Evolutionary conservation across 106 monocot species (phyloP).

Genomic region (Dioscorea dumetorum): DNA sequence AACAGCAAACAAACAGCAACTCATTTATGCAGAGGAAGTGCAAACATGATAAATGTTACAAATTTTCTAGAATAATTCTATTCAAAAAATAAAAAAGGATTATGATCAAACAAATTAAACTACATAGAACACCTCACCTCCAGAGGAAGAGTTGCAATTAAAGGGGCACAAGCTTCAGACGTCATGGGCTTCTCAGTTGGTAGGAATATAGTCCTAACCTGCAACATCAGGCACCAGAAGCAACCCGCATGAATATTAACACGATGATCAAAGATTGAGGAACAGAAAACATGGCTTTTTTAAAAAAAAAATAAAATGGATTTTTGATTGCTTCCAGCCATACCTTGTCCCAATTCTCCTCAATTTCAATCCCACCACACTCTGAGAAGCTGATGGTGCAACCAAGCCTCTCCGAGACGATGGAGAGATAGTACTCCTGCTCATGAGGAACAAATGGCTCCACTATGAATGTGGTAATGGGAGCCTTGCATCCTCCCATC

Average conservation of each 20-base stretch:
- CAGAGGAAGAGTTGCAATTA: conserved; percentile 94
- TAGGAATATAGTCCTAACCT: conserved; percentile 85
- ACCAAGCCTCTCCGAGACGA: conserved; percentile 91
- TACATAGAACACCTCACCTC: conserved; percentile 40
- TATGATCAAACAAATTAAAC: no score
- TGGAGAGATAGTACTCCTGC: conserved; percentile 82
- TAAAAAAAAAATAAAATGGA: no score
- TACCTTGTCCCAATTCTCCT: conserved; percentile 98
- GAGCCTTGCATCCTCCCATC: conserved; percentile 99
- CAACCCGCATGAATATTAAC: not conserved
- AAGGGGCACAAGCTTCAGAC: conserved; percentile 66
- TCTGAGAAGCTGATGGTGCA: conserved; percentile 88
- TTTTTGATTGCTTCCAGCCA: not conserved
- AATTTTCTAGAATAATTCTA: not conserved
- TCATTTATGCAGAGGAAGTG: no score
- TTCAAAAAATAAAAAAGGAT: not conserved
- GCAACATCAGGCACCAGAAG: not conserved
- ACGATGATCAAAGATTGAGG: not conserved
- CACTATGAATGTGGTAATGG: conserved; percentile 93
- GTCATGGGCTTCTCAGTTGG: conserved; percentile 77
- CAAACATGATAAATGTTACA: no score
- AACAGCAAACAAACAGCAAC: no score
- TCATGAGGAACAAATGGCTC: conserved; percentile 94
- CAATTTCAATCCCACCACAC: conserved; percentile 97
- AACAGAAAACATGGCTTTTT: no score